Conservation (phyloP, 2,329 filamentous ascomycete genomes). For the Fusarium multiceps region DNA sequence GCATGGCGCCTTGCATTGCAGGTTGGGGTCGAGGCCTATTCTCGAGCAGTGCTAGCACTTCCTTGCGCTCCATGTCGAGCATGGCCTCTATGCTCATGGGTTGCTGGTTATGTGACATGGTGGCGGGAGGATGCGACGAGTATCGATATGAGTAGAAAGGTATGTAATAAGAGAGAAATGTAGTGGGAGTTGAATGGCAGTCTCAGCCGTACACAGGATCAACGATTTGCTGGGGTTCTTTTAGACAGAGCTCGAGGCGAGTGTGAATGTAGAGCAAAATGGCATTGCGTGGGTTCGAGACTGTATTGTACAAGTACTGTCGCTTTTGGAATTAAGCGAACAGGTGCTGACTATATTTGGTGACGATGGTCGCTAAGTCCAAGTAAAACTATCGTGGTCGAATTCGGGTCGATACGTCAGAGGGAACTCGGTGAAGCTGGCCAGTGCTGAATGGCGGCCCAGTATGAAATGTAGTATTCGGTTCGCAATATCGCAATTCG, state of each 20-base stretch:
- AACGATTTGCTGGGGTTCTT: slow-evolving; percentile 21
- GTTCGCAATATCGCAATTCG: slow-evolving; percentile 17
- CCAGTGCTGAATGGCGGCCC: slow-evolving; percentile 13
- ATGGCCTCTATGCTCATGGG: slow-evolving; percentile 81
- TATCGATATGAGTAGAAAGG: neutral
- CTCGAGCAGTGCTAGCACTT: slow-evolving; percentile 77
- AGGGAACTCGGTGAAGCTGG: slow-evolving; percentile 35
- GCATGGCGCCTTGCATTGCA: slow-evolving; percentile 50
- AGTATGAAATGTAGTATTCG: neutral
- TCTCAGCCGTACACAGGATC: slow-evolving; percentile 15
- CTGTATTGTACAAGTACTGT: slow-evolving; percentile 1
- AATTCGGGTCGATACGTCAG: slow-evolving; percentile 33
- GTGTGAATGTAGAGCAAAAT: slow-evolving; percentile 22
- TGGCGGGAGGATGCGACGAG: slow-evolving; percentile 21
- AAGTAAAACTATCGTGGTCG: slow-evolving; percentile 22
- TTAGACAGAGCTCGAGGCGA: slow-evolving; percentile 7
- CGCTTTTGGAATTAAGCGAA: slow-evolving; percentile 14
- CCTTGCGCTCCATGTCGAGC: slow-evolving; percentile 80
- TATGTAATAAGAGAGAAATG: slow-evolving; percentile 2
- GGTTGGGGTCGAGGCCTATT: slow-evolving; percentile 52
- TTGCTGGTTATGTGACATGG: slow-evolving; percentile 52
- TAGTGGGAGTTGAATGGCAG: slow-evolving; percentile 1
- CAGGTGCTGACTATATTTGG: neutral
- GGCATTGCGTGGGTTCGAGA: slow-evolving; percentile 33
- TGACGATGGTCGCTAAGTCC: neutral